Evolutionary conservation across 345 rosid species (phyloP).

Genomic region (Eucalyptus urophylla): DNA sequence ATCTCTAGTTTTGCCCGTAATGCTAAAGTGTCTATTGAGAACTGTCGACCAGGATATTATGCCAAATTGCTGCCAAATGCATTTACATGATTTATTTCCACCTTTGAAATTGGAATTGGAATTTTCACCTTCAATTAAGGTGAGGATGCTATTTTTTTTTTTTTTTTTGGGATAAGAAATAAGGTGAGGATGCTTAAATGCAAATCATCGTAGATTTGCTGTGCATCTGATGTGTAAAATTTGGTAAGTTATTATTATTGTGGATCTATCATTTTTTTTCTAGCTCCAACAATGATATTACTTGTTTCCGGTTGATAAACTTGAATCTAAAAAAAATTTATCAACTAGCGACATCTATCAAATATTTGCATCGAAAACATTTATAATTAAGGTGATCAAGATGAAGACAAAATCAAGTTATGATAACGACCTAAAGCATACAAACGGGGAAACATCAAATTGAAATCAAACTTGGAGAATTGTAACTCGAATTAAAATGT

Average conservation of each 20-base stretch:
- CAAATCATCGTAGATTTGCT: not conserved
- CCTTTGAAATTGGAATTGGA: not conserved
- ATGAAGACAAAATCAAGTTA: not conserved
- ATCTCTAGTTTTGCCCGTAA: not conserved
- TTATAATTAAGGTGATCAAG: not conserved
- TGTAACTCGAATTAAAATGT: not conserved
- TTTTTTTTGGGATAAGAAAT: not conserved
- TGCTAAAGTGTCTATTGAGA: not conserved
- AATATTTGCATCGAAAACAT: not conserved
- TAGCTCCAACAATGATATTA: not conserved
- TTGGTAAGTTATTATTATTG: not conserved
- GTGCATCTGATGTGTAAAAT: not conserved
- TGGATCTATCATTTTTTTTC: not conserved
- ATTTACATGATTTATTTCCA: not conserved
- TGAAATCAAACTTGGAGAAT: not conserved
- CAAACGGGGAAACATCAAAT: not conserved
- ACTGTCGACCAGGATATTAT: not conserved
- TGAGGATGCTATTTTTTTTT: not conserved
- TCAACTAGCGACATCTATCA: not conserved
- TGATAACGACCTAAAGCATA: not conserved
- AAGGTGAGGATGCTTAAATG: not conserved
- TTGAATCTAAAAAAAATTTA: not conserved
- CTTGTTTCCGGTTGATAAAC: not conserved
- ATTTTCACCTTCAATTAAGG: not conserved
- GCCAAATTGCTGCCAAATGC: not conserved